Base-by-base conservation (phyloP, 495 filamentous ascomycete species). In the Podospora pseudoanserina region DNA sequence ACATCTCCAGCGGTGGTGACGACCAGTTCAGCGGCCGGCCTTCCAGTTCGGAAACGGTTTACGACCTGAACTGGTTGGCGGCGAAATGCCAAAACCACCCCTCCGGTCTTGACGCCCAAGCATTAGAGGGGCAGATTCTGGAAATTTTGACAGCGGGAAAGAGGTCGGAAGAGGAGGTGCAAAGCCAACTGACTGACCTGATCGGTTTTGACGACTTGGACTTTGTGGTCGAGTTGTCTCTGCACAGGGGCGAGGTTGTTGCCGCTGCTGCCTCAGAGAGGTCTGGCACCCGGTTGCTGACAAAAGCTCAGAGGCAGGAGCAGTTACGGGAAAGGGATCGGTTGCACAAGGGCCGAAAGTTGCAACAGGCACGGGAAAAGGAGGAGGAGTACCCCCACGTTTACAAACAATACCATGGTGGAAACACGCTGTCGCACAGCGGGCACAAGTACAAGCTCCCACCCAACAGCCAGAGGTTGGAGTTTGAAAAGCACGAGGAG, bases 151-250 rank as follows among this genome's bases (percentile, higher is more conserved):
- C 90, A 7, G 73, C 96, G 63, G 86, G 83, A 4, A 86, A 91
- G 30, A 83, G 81, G 66, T 81, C 84, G 30, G 92, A 97, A 71
- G 91, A 93, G 23, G 92, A 94, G 71, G 79, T 98, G 7, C 95
- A 98, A 78, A 93, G 92, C 76, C 86, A 86, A 20, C 83, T 99
- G n/a, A 92, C 90, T 0, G 96, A 99, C 73, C 88, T 97, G 66
- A 82, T 98, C 63, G 95, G 95, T 0, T 97, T 92, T 73, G 92
- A 94, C 67, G 94, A 98, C 71, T 79, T 98, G 16, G 93, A 98
- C 65, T 86, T 97, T 65, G 86, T 98, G 44, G 91, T 91, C 67
- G 91, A 96, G 66, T 78, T 98, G 27, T 89, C 97, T 67, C 81
- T 86, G 4, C 90, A 93, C 72, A 83, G 93, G 26, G 74, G 81